A percentile compares a stretch with the other conserved stretches of the same genome.
These are phyloP conservation scores for Leptomonas seymouri DNA, from an alignment of 208 protist genomes.

Conservation along the genomic window DNA sequence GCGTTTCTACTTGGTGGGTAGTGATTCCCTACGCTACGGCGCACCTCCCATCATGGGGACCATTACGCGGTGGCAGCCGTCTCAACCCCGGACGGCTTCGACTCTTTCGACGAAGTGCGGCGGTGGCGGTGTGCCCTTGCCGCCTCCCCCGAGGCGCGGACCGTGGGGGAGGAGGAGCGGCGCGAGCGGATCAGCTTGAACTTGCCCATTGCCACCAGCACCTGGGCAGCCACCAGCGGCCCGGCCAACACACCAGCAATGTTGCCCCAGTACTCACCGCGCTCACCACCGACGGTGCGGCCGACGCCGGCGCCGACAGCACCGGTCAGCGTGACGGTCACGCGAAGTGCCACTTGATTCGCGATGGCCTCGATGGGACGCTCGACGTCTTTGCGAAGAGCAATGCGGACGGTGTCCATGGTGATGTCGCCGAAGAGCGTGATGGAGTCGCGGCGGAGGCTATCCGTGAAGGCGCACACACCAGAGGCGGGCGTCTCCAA, in stretches of 20 bases:
- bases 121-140: conserved; percentile 24
- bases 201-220: conserved; percentile 21
- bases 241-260: conserved; percentile 45
- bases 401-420: conserved; percentile 56
- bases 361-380: conserved; percentile 23
- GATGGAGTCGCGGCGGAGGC: conserved; percentile 56
- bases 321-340: conserved; percentile 40
- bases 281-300: conserved; percentile 42
- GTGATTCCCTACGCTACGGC: no score
- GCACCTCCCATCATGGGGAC: no score
- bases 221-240: conserved; percentile 30
- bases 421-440: conserved; percentile 53
- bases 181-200: conserved; percentile 21
- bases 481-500: conserved; percentile 34
- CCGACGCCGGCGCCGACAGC: conserved; percentile 58
- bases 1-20: no score
- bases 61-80: not conserved
- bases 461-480: conserved; percentile 60
- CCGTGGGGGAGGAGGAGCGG: not conserved
- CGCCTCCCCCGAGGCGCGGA: not conserved
- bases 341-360: conserved; percentile 32
- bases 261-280: conserved; percentile 83
- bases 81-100: not conserved
- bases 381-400: conserved; percentile 27
- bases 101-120: not conserved